These are phyloP conservation scores for Termitomyces sp. DNA, from an alignment of 768 basidiomycete genomes.

Conservation along the genomic window DNA sequence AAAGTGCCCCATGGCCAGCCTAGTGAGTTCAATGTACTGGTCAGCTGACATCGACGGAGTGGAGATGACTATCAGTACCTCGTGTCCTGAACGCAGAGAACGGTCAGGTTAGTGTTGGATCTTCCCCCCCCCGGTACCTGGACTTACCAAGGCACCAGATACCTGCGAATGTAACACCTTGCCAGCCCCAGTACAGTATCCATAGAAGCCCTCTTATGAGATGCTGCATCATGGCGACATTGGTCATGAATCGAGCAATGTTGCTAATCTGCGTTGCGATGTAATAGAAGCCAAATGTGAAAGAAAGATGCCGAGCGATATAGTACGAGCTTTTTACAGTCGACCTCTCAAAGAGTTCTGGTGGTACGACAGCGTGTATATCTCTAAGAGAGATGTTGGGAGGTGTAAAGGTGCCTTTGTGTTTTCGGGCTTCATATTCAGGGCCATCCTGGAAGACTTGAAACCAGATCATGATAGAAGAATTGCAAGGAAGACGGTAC, in stretches of 20 bases:
- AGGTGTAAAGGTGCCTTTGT: constrained; percentile 31
- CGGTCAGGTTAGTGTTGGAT: not conserved
- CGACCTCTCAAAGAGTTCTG: constrained; percentile 38
- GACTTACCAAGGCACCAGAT: constrained; percentile 38
- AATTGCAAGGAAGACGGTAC: not conserved
- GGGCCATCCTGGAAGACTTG: constrained; percentile 42
- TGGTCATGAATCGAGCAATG: constrained; percentile 1
- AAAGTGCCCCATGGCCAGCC: constrained; percentile 48
- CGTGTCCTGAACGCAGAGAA: constrained; percentile 31
- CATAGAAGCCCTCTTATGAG: constrained; percentile 28
- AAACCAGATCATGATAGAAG: constrained; percentile 31
- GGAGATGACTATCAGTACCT: constrained; percentile 21
- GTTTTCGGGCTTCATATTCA: constrained; percentile 42
- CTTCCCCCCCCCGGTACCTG: not conserved
- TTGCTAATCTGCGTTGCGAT: constrained; percentile 31
- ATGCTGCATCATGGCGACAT: constrained; percentile 8
- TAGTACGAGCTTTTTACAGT: constrained; percentile 40
- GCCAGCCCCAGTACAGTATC: constrained; percentile 46
- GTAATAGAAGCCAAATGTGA: constrained; percentile 33
- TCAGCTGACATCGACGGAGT: not conserved
- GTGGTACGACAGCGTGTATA: constrained; percentile 43
- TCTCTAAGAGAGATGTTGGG: constrained; percentile 38
- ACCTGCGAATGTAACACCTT: constrained; percentile 39
- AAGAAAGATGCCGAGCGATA: constrained; percentile 32
- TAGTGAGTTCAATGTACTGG: constrained; percentile 11